Conservation (phyloP, 805 yeast genomes). For the Kazachstania viticola region DNA sequence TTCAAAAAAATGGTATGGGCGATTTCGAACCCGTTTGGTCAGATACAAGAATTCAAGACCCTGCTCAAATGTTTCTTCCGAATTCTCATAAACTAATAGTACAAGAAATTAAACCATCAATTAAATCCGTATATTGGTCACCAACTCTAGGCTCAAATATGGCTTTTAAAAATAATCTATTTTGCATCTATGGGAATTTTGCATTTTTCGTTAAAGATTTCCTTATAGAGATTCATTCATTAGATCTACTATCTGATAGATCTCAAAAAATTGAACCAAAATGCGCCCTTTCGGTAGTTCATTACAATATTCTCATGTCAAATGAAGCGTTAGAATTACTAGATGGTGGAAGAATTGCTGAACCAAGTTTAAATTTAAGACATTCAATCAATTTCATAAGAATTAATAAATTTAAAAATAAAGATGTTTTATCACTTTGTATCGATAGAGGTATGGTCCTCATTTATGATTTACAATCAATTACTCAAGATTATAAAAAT, state of each 20-base stretch:
- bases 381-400: slow-evolving; percentile 45
- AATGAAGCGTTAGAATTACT: not conserved
- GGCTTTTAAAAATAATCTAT: slow-evolving; percentile 8
- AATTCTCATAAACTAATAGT: slow-evolving; percentile 9
- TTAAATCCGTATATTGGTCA: slow-evolving; percentile 1
- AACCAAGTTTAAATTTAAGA: not conserved
- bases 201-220: slow-evolving; percentile 5
- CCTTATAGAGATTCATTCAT: slow-evolving; percentile 5
- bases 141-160: slow-evolving; percentile 1
- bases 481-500: not conserved
- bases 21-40: slow-evolving; percentile 18
- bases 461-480: slow-evolving; percentile 25
- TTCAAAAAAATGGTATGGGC: slow-evolving; percentile 4
- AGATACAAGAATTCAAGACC: slow-evolving; percentile 8
- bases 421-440: slow-evolving; percentile 37
- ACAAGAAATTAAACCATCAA: slow-evolving; percentile 4
- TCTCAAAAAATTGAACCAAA: not conserved
- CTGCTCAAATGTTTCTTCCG: slow-evolving; percentile 15
- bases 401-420: slow-evolving; percentile 26
- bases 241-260: slow-evolving; percentile 1
- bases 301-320: slow-evolving; percentile 1
- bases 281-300: slow-evolving; percentile 1
- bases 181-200: slow-evolving; percentile 6
- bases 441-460: slow-evolving; percentile 44
- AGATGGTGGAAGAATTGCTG: not conserved